Conservation (phyloP, 495 filamentous ascomycete genomes). For the Sordaria brevicollis region DNA sequence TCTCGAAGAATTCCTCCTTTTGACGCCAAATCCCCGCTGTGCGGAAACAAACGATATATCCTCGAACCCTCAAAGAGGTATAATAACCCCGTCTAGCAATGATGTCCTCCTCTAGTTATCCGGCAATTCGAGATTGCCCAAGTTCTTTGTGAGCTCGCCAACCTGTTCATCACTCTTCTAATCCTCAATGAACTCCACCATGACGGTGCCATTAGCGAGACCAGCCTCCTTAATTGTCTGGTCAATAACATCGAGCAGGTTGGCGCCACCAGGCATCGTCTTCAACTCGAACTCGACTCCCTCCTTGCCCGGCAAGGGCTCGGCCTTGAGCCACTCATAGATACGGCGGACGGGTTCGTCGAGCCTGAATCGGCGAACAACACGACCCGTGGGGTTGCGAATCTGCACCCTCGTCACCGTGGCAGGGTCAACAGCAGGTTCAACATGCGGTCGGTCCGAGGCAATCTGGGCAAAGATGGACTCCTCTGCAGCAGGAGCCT, state of each 20-base stretch:
- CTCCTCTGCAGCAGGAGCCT: slow-evolving; percentile 9
- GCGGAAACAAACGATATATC: not conserved
- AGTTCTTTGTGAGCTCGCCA: not conserved
- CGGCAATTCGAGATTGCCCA: not conserved
- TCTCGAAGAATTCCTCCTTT: not conserved
- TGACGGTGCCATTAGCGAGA: slow-evolving; percentile 80
- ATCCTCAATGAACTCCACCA: slow-evolving; percentile 78
- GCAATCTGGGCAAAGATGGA: slow-evolving; percentile 60
- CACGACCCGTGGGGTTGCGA: slow-evolving; percentile 64
- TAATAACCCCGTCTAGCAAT: not conserved
- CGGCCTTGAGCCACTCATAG: slow-evolving; percentile 94
- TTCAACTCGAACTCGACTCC: slow-evolving; percentile 77
- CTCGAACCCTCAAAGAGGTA: not conserved
- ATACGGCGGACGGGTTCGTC: slow-evolving; percentile 71
- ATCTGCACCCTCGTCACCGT: slow-evolving; percentile 86
- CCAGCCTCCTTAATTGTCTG: slow-evolving; percentile 72
- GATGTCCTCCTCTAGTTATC: not conserved
- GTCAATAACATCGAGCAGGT: slow-evolving; percentile 66
- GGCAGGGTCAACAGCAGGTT: slow-evolving; percentile 58
- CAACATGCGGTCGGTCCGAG: slow-evolving; percentile 58
- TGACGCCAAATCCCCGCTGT: not conserved
- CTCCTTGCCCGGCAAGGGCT: slow-evolving; percentile 63
- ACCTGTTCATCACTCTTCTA: slow-evolving; percentile 9
- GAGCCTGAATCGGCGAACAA: slow-evolving; percentile 74
- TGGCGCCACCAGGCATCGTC: slow-evolving; percentile 55